Percentiles rank a stretch among this genome's conserved stretches.
Evolutionary conservation across 169 alveolate genomes (phyloP).

Genomic region (Plasmodium yoelii): DNA sequence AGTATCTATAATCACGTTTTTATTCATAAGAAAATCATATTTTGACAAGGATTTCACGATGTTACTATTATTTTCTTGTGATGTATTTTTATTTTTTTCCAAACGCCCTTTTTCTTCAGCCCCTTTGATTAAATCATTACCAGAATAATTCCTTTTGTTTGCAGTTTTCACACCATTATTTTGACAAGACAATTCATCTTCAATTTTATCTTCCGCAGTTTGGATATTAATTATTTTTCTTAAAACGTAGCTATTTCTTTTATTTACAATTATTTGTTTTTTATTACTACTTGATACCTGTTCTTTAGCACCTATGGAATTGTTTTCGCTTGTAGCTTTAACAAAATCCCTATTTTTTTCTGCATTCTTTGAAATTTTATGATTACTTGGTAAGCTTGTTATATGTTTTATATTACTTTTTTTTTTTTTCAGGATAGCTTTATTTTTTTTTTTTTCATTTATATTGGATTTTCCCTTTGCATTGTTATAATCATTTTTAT

Average conservation of each 20-base stretch:
- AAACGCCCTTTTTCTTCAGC: slow-evolving; percentile 8
- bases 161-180: background rate
- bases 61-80: background rate
- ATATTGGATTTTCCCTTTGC: background rate
- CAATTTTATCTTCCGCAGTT: slow-evolving; percentile 5
- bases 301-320: slow-evolving; percentile 14
- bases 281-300: slow-evolving; percentile 17
- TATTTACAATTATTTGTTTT: slow-evolving; percentile 47
- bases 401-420: slow-evolving; percentile 14
- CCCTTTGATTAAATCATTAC: slow-evolving; percentile 28
- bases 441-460: slow-evolving; percentile 14
- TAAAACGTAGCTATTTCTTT: slow-evolving; percentile 60
- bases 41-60: slow-evolving; percentile 25
- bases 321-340: slow-evolving; percentile 12
- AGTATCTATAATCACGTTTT: slow-evolving; percentile 17
- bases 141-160: slow-evolving; percentile 12
- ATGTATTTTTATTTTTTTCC: slow-evolving; percentile 31
- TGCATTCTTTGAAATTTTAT: slow-evolving; percentile 4
- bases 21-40: slow-evolving; percentile 57
- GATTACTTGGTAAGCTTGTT: slow-evolving; percentile 10
- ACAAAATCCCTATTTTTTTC: background rate
- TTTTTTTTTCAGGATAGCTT: slow-evolving; percentile 12
- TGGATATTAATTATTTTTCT: slow-evolving; percentile 53
- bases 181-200: slow-evolving; percentile 8
- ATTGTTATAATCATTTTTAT: background rate